phyloP scores from a whole-genome alignment of 768 basidiomycete genomes.

The Galerina marginata region DNA sequence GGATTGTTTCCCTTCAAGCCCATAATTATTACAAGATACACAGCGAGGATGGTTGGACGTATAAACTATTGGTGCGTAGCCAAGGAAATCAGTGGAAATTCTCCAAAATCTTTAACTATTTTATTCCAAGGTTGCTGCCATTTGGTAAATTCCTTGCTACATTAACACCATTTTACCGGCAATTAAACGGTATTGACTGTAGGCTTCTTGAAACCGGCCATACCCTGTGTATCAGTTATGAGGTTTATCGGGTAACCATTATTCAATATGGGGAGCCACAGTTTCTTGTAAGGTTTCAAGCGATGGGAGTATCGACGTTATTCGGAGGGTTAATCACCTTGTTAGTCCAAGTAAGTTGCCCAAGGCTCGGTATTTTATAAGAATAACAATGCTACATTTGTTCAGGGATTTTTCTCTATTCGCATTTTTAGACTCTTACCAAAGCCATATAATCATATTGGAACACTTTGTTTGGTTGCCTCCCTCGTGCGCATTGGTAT shows the following conservation, averaged over 20 bases:
- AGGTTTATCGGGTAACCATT: constrained; percentile 34
- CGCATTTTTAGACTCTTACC: constrained; percentile 32
- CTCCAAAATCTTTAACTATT: too few relatives aligned
- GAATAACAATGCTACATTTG: neutral
- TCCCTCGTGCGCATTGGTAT: constrained; percentile 28
- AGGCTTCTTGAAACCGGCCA: constrained; percentile 32
- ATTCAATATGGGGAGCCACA: constrained; percentile 23
- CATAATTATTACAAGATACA: constrained; percentile 26
- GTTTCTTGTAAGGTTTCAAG: constrained; percentile 16
- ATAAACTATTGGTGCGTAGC: constrained; percentile 24
- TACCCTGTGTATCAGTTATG: constrained; percentile 26
- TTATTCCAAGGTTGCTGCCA: neutral
- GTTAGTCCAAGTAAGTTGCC: constrained; percentile 27
- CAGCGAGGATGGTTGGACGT: constrained; percentile 18
- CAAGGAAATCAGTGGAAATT: too few relatives aligned
- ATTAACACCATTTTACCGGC: too few relatives aligned
- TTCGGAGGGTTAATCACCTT: constrained; percentile 32
- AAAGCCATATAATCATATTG: constrained; percentile 26
- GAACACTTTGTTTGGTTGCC: constrained; percentile 27
- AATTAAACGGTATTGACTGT: too few relatives aligned
- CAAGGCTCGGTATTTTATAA: neutral
- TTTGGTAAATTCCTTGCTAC: neutral
- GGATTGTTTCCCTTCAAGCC: constrained; percentile 28
- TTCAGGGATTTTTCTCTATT: constrained; percentile 34
- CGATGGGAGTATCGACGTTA: constrained; percentile 19